These are phyloP conservation scores for Lagenaria siceraria DNA, from an alignment of 306 rosid genomes.

Conservation along the genomic window DNA sequence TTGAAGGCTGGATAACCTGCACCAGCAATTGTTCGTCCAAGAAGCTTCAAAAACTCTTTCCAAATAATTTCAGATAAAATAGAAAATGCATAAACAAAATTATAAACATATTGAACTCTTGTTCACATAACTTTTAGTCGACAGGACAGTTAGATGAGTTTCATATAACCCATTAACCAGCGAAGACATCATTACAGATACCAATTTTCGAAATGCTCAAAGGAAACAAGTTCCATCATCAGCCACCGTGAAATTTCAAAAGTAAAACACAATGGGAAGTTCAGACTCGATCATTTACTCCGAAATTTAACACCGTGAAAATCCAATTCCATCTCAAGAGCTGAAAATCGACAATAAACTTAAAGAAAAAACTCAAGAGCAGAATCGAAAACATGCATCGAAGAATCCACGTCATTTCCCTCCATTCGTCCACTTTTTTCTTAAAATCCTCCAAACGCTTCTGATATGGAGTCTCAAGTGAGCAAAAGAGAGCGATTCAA, in stretches of 20 bases:
- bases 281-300: background rate
- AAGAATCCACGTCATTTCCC: background rate
- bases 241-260: background rate
- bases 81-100: background rate
- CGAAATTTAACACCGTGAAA: background rate
- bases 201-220: background rate
- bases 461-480: background rate
- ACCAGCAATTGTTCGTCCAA: background rate
- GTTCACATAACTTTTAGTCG: background rate
- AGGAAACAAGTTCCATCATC: background rate
- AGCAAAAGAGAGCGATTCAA: background rate
- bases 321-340: background rate
- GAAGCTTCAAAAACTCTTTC: constrained; percentile 8
- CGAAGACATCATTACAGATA: background rate
- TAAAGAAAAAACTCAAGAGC: background rate
- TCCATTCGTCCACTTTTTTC: background rate
- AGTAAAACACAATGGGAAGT: background rate
- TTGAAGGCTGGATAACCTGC: constrained; percentile 68
- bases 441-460: background rate
- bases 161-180: background rate
- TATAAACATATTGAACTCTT: background rate
- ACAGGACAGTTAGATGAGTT: background rate
- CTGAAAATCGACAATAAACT: background rate
- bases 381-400: background rate
- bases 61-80: background rate